Evolutionary conservation across 352 stramenopile genomes (phyloP).

Genomic region (Phytophthora sp.): DNA sequence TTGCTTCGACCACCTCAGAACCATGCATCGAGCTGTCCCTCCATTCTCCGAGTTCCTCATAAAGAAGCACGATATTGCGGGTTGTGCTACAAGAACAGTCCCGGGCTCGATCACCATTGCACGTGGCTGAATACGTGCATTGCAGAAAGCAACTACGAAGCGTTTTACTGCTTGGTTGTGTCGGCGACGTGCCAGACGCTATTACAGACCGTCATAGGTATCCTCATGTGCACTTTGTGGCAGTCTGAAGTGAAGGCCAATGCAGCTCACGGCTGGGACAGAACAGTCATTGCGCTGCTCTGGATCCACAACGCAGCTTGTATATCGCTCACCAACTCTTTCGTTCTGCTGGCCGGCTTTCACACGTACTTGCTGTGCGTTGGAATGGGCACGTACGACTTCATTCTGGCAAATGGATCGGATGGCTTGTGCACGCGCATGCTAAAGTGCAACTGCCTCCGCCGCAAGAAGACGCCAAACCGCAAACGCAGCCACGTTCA

Average conservation of each 20-base stretch:
- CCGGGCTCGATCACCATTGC: conserved; percentile 85
- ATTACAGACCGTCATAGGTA: conserved; percentile 69
- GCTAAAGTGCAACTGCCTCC: conserved; percentile 77
- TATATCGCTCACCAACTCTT: conserved; percentile 67
- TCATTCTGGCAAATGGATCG: conserved; percentile 79
- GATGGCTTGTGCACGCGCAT: conserved; percentile 76
- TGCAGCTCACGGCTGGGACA: conserved; percentile 45
- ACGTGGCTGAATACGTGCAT: conserved; percentile 91
- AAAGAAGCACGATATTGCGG: conserved; percentile 85
- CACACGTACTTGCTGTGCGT: conserved; percentile 80
- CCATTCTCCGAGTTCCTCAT: conserved; percentile 51
- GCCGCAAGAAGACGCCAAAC: conserved; percentile 35
- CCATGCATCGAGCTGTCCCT: conserved; percentile 29
- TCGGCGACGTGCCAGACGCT: conserved; percentile 61
- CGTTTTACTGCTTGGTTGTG: conserved; percentile 83
- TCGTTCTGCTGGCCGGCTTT: conserved; percentile 74
- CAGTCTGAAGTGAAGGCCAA: conserved; percentile 55
- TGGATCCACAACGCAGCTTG: conserved; percentile 80
- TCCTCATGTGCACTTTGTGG: conserved; percentile 82
- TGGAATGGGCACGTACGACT: conserved; percentile 84
- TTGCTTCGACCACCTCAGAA: no score
- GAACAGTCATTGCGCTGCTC: conserved; percentile 55
- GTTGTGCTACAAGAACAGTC: conserved; percentile 84
- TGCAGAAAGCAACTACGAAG: conserved; percentile 82
- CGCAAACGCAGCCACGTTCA: conserved; percentile 38